Evolutionary conservation across 2,329 filamentous ascomycete species (phyloP).

Genomic region (Nectriaceae sp.): DNA sequence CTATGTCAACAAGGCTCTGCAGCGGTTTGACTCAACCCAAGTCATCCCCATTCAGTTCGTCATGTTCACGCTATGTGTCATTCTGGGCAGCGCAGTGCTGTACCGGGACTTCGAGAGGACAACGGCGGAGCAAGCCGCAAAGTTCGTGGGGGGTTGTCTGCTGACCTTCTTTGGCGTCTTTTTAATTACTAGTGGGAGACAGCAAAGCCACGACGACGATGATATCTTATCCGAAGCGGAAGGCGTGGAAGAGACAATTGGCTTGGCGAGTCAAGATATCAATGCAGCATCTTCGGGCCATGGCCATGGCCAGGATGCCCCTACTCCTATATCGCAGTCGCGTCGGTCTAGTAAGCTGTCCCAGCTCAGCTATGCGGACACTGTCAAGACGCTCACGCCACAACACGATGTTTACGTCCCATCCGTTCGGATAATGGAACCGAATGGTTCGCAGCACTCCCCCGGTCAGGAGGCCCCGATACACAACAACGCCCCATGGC

Average conservation of each 20-base stretch:
- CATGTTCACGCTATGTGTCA: conserved; percentile 92
- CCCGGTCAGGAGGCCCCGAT: conserved; percentile 40
- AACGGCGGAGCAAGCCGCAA: conserved; percentile 69
- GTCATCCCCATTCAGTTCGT: conserved; percentile 99
- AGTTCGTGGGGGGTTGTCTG: conserved; percentile 88
- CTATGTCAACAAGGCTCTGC: conserved; percentile 85
- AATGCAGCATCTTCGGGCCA: conserved; percentile 15
- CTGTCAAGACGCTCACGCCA: conserved; percentile 38
- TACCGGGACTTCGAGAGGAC: conserved; percentile 94
- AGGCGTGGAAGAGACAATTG: conserved; percentile 65
- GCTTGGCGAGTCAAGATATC: conserved; percentile 53
- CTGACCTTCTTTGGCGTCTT: conserved; percentile 97
- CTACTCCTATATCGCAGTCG: conserved; percentile 36
- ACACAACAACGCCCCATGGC: conserved; percentile 48
- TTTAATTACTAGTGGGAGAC: conserved; percentile 86
- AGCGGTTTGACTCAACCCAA: conserved; percentile 94
- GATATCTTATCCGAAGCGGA: conserved; percentile 56
- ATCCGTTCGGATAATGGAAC: conserved; percentile 35
- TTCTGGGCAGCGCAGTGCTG: conserved; percentile 87
- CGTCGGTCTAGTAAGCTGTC: conserved; percentile 52
- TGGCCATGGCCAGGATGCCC: conserved; percentile 17
- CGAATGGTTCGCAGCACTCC: conserved; percentile 33
- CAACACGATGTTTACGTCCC: conserved; percentile 39
- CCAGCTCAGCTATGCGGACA: conserved; percentile 45
- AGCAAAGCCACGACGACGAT: conserved; percentile 57